phyloP scores from a whole-genome alignment of 148 eudicot species.

The Suaeda aralocaspica region DNA sequence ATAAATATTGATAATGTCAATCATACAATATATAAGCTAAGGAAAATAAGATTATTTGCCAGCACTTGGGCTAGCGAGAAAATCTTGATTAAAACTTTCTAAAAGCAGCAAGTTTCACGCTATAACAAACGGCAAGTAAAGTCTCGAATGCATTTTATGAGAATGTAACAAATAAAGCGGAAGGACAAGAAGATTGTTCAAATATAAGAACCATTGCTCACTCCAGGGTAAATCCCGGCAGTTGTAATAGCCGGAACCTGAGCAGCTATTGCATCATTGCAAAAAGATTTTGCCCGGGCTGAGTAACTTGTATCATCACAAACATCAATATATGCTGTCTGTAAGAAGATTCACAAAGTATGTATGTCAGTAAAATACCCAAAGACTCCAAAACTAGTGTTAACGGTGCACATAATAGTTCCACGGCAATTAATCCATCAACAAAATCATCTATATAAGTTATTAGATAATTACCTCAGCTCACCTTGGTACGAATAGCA shows the following conservation, averaged over 20 bases:
- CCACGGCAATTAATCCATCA: background rate
- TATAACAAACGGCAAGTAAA: background rate
- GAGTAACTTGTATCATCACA: slow-evolving; percentile 91
- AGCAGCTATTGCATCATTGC: slow-evolving; percentile 64
- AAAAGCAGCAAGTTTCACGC: too few relatives aligned
- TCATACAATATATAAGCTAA: background rate
- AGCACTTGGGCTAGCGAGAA: background rate
- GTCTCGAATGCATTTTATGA: background rate
- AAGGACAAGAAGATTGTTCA: slow-evolving; percentile 14
- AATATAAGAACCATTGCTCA: slow-evolving; percentile 80
- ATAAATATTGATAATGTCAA: background rate
- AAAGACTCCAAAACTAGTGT: background rate
- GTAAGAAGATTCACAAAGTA: slow-evolving; percentile 21
- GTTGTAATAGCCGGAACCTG: slow-evolving; percentile 88
- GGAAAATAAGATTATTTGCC: background rate
- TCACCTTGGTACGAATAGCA: slow-evolving; percentile 97
- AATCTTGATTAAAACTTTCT: background rate
- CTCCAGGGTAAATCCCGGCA: slow-evolving; percentile 99
- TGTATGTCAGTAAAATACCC: slow-evolving; percentile 2
- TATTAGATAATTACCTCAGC: slow-evolving; percentile 52
- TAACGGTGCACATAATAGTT: background rate
- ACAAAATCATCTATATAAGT: background rate
- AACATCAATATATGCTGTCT: slow-evolving; percentile 94
- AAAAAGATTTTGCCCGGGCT: slow-evolving; percentile 73
- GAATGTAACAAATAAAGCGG: background rate